phyloP scores from a whole-genome alignment of 2,329 filamentous ascomycete species.

The Canariomyces notabilis region DNA sequence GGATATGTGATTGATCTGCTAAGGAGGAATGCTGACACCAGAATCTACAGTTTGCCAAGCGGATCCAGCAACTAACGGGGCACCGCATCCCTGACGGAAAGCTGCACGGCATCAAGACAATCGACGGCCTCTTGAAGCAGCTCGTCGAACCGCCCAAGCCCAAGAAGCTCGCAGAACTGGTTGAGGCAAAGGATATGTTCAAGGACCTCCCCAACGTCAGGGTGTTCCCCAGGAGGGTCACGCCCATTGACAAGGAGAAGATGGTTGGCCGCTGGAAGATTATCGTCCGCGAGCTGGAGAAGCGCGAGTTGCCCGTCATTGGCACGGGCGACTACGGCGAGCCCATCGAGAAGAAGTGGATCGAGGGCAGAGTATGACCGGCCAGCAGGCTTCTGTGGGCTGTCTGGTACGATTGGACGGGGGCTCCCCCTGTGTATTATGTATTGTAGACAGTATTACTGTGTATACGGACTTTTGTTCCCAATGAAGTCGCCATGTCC shows the following conservation, averaged over 20 bases:
- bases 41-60: slow-evolving; percentile 64
- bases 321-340: slow-evolving; percentile 28
- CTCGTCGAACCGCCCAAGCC: slow-evolving; percentile 51
- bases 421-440: slow-evolving; percentile 16
- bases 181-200: slow-evolving; percentile 46
- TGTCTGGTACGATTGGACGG: neutral
- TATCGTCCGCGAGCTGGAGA: slow-evolving; percentile 32
- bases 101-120: slow-evolving; percentile 51
- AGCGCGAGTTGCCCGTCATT: slow-evolving; percentile 31
- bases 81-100: slow-evolving; percentile 66
- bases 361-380: slow-evolving; percentile 19
- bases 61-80: slow-evolving; percentile 75
- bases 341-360: slow-evolving; percentile 28
- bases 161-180: slow-evolving; percentile 57
- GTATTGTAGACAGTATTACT: slow-evolving; percentile 21
- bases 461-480: neutral
- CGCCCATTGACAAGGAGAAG: slow-evolving; percentile 46
- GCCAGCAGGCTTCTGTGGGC: neutral
- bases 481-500: too few relatives aligned
- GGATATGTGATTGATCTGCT: neutral
- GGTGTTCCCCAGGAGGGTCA: slow-evolving; percentile 60
- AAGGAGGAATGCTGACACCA: slow-evolving; percentile 12
- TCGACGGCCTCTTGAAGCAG: slow-evolving; percentile 50
- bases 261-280: slow-evolving; percentile 37
- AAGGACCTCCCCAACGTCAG: slow-evolving; percentile 62